Base-by-base conservation (phyloP, 352 stramenopile genomes). In the Phytopythium vexans region DNA sequence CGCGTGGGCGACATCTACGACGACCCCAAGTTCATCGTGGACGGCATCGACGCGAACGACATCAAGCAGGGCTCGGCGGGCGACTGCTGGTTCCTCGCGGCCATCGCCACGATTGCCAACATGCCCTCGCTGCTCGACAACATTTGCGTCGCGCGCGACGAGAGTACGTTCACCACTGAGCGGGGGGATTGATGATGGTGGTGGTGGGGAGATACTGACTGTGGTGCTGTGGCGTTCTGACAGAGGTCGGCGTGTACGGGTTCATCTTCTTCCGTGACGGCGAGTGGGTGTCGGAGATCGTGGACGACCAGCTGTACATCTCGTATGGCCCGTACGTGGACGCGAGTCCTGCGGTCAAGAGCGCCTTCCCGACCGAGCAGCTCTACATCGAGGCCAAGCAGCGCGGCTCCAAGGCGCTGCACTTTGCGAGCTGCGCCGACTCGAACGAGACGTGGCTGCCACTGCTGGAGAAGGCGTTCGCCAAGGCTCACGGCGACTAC, bases 401-500 rank as follows among this genome's bases (percentile, higher is more conserved):
- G 43, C 58, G 58, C 6, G 69, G 66, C 10, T 79, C 69, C 9
- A 61, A 68, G 31, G 66, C 69, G 32, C 62, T 79, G 12, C 58
- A 71, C 51, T 79, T 72, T 41, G 62, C 65, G 35, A 70, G 71
- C 33, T 79, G 64, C 36, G 62, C 54, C 34, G 70, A 70, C 43
- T 79, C 71, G 32, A 74, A 85, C 52, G 83, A 94, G 62, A 71
- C 91, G 39, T 96, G 87, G 87, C 72, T 87, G 11, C 71, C 81
- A 42, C 61, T 95, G n/a, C 47, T 96, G 10, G 87, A 96, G 62
- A 96, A 96, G 58, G 85, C 85, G 27, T 94, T 88, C 54, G 81
- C 87, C 9, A 95, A 95, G 53, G 76, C 73, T 39, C 80, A 82
- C 50, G 85, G 87, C 27, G 76, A 74, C 58, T 96, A 95, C 70